Base-by-base conservation (phyloP, 805 yeast genomes). In the Priceomyces melissophilus region DNA sequence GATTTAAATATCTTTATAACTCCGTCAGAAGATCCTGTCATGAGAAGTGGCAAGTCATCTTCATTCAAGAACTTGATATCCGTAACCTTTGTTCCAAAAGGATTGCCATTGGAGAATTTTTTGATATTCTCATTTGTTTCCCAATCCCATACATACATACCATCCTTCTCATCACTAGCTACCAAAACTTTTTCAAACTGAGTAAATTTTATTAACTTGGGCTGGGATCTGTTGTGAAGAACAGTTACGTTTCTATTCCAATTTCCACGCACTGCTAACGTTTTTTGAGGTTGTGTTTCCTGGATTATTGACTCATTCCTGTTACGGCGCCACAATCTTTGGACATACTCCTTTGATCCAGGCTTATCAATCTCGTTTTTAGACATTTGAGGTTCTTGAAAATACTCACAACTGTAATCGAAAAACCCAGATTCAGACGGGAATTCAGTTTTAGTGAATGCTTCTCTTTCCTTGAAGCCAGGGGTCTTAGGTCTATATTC, bases 301-400 rank as follows among this genome's bases (percentile, higher is more conserved):
- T 84, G 84, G 43, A 93, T 86, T 27, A 89, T 86, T 2, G 75
- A 61, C 57, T 93, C 98, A 57, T 93, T 93, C 50, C 98, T 73
- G 54, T 84, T 85, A 47, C 95, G 75, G 51, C 96, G 75, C 98
- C 98, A 93, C 16, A 87, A 63, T 43, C 95, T 71, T 48, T 79
- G 82, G 28, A 86, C 80, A 52, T 87, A 87, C 47, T 87, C 90
- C 43, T 82, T 79, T 42, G 96, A 87, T 0, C 98, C 98, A 0
- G 95, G 93, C 58, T 89, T 96, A 52, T 91, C 97, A 12, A 80
- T 65, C 50, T 91, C 97, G 40, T 78, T 76, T 43, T 79, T 82
- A 9, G 87, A 81, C 83, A 90, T 83, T 57, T 91, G 98, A 0
- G 99, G 97, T 56, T 90, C 98, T 54, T 90, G 96, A 67, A 91